Evolutionary conservation across 108 stramenopile genomes (phyloP), one percentile per base, ranked within the genome.

Genomic region (Fragilaria crotonensis): DNA sequence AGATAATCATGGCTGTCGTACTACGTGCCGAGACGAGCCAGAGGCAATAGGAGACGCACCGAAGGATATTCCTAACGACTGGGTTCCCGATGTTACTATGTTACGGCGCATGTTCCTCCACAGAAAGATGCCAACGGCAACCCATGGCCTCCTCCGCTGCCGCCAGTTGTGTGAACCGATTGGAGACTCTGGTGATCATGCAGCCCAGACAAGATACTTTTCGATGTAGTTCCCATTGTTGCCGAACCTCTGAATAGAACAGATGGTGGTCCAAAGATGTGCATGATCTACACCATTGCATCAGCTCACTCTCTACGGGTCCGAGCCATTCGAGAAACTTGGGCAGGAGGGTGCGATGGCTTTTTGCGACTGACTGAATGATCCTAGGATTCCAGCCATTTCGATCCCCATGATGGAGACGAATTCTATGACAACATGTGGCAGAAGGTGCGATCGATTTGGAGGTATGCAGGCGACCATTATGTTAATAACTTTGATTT

Each of bases 401-500:
- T 66, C 65, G 22, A 25, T 89, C 23, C 61, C 72, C 84, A 85
- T 53, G 71, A 76, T 14, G 87, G 87, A 23, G 53, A 59, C 20
- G 87, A 89, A 64, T 26, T 53, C 30, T 89, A 89, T 54, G 60
- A 47, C 5, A 89, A 89, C 64, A 87, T 87, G 79, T 84, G 82
- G 82, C 77, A 77, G 68, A 87, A 87, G 57, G 61, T 79, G 1
- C 63, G 77, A 25, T 44, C 70, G 56, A 94, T 95, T 33, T 95
- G 88, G 91, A 85, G 68, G 41, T 95, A 85, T 64, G 85, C 93
- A 4, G 72, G 81, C 41, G 54, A 59, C 30, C 91, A 97, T 66
- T 95, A 94, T 61, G 33, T 77, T 33, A 60, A 89, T 14, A 83
- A 94, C 29, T 94, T 73, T 67, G 94, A 97, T 72, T 95, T 71